Evolutionary conservation across 1,284 basidiomycete species (phyloP), one percentile per base, ranked within the genome.

Genomic region (Fomitopsis schrenkii): DNA sequence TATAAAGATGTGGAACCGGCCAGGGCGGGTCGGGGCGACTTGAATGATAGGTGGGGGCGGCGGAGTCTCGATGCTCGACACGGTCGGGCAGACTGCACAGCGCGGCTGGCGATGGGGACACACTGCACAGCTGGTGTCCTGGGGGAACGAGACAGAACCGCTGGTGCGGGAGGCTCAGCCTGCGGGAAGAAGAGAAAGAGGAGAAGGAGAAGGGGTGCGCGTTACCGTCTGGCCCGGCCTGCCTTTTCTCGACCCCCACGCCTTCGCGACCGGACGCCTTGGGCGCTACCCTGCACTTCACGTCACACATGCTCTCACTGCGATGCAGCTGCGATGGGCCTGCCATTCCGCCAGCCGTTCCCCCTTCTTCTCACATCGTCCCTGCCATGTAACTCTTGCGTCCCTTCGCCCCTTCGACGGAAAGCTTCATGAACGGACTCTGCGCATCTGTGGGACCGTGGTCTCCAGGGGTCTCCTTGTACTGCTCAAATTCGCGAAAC

Each of bases 71-170:
- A 7, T 44, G 46, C 38, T 36, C 52, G 52, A 54, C 52, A 19
- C 52, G 52, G 52, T 54, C 52, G 52, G 52, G 53, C 41, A 42
- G n/a, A 59, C 45, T 57, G 61, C 55, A 17, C 59, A 58, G 60
- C 52, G 61, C 66, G 63, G 68, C 66, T 62, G 59, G 62, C 59
- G 54, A 58, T 50, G 48, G 59, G 46, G 48, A 52, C 59, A 62
- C 67, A 62, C 67, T 63, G 67, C 62, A 50, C 67, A 64, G 67
- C 66, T 66, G 64, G 57, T 67, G 66, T 61, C 44, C 57, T 40
- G 54, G 40, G 38, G 9, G 9, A 40, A 40, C 38, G 22, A 55
- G 54, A 38, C 46, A 66, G 62, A 45, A 62, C 62, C 63, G 62
- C 59, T 61, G 40, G 56, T 33, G 63, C 61, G 61, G 58, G 26